Conservation (phyloP, 1,284 basidiomycete genomes). For the Leccinum griseonigrum region DNA sequence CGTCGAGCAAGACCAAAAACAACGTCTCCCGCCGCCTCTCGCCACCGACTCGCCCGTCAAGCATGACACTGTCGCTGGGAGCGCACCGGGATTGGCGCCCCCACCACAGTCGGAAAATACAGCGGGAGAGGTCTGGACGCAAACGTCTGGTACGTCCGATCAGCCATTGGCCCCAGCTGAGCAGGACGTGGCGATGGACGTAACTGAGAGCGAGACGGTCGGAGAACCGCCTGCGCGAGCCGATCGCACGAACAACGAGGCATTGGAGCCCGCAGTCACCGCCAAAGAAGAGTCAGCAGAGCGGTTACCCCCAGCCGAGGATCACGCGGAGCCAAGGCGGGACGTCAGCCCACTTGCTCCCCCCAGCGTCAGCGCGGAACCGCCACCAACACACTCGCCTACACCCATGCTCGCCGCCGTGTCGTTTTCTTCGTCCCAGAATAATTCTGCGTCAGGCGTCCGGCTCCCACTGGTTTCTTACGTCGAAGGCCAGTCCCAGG, state of each 20-base stretch:
- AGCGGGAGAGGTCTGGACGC: background rate
- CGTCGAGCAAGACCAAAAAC: conserved; percentile 16
- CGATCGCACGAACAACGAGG: conserved; percentile 11
- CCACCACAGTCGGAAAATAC: conserved; percentile 13
- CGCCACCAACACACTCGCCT: conserved; percentile 16
- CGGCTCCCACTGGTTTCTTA: conserved; percentile 24
- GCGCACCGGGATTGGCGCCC: background rate
- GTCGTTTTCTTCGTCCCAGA: background rate
- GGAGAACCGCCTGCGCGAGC: conserved; percentile 16
- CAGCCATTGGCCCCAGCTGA: conserved; percentile 19
- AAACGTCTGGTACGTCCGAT: conserved; percentile 20
- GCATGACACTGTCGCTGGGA: background rate
- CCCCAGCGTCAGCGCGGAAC: background rate
- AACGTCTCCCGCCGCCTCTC: conserved; percentile 1
- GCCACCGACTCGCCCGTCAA: background rate
- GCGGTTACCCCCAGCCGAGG: conserved; percentile 8
- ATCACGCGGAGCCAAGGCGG: conserved; percentile 8
- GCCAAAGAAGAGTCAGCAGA: conserved; percentile 11
- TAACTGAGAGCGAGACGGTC: conserved; percentile 16
- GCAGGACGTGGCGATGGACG: conserved; percentile 27
- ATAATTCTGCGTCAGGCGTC: background rate
- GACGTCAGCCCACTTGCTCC: conserved; percentile 19
- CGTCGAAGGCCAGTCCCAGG: conserved; percentile 27
- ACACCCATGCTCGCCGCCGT: conserved; percentile 7
- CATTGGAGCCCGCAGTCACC: conserved; percentile 2